These are phyloP conservation scores for Posidonia oceanica DNA, from an alignment of 116 monocot species.

Conservation along the genomic window DNA sequence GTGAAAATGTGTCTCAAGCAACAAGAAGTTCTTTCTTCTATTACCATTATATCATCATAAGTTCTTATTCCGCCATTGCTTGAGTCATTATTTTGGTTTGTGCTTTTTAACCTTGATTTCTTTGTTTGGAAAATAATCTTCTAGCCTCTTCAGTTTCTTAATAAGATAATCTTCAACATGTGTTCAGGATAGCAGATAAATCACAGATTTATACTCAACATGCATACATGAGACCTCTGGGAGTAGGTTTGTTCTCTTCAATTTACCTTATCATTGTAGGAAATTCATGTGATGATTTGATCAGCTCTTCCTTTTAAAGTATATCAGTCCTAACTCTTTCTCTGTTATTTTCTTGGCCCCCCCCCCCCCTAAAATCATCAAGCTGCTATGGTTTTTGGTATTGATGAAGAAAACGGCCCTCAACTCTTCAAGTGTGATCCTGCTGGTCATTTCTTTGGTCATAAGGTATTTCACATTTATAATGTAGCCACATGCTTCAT, in stretches of 20 bases:
- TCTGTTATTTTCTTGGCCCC: not conserved
- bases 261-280: not conserved
- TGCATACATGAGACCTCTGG: conserved; percentile 99
- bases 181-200: conserved; percentile 90
- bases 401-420: conserved; percentile 97
- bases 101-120: not conserved
- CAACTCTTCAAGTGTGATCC: conserved; percentile 99
- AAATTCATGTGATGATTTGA: not conserved
- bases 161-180: not conserved
- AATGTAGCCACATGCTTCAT: not conserved
- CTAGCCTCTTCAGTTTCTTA: not conserved
- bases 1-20: no score
- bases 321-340: not conserved
- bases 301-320: no score
- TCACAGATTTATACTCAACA: conserved; percentile 95
- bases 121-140: not conserved
- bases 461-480: conserved; percentile 41
- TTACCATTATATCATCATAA: no score
- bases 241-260: conserved; percentile 60
- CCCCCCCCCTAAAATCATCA: conserved; percentile 2
- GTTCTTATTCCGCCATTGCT: no score
- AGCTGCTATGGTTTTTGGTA: conserved; percentile 95
- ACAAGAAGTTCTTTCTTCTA: no score
- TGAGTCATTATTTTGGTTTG: no score
- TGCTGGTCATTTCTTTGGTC: conserved; percentile 98